These are phyloP conservation scores for Urtica urens DNA, from an alignment of 306 rosid genomes.

Conservation along the genomic window DNA sequence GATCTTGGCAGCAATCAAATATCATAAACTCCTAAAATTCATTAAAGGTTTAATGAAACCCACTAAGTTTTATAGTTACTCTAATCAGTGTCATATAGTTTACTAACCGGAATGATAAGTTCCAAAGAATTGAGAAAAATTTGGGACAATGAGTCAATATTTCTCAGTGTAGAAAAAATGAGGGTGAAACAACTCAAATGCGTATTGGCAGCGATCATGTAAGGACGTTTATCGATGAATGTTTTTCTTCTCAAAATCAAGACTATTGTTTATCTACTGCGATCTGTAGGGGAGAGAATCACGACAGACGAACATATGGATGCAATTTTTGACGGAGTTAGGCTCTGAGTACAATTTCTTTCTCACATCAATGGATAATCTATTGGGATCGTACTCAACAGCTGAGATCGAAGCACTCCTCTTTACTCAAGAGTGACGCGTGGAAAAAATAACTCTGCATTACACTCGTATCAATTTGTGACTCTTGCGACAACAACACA, in stretches of 20 bases:
- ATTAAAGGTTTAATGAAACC: too few relatives aligned
- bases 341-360: background rate
- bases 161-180: too few relatives aligned
- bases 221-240: background rate
- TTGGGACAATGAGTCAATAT: too few relatives aligned
- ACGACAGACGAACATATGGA: background rate
- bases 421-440: background rate
- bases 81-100: too few relatives aligned
- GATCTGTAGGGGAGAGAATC: background rate
- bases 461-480: background rate
- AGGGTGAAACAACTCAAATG: too few relatives aligned
- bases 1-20: too few relatives aligned
- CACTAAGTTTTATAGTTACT: too few relatives aligned
- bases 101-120: too few relatives aligned
- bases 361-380: background rate
- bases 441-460: background rate
- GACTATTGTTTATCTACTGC: background rate
- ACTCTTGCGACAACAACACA: background rate
- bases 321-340: background rate
- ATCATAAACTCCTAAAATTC: too few relatives aligned
- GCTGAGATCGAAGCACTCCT: background rate
- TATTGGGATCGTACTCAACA: background rate
- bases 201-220: too few relatives aligned
- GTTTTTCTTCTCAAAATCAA: background rate
- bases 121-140: too few relatives aligned